Percentiles rank a stretch among this genome's conserved stretches.
Conservation (phyloP, 306 rosid genomes). For the Corylus avellana region DNA sequence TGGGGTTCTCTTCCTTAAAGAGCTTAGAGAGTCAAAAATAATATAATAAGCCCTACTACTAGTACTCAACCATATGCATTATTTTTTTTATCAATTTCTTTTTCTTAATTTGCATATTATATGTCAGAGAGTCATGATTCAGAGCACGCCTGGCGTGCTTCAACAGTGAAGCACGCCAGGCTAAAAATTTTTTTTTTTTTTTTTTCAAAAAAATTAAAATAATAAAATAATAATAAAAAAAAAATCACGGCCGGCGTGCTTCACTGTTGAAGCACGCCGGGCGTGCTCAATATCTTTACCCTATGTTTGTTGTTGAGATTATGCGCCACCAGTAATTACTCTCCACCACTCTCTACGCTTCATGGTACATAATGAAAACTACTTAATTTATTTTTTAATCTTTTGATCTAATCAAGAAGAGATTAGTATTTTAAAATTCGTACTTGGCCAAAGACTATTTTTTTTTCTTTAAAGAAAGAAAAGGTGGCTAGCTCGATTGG, state of each 20-base stretch:
- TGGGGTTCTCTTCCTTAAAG: not conserved
- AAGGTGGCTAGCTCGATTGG: not conserved
- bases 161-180: too few relatives aligned
- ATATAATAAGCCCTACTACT: conserved; percentile 21
- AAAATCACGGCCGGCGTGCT: too few relatives aligned
- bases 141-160: too few relatives aligned
- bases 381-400: conserved; percentile 1
- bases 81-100: not conserved
- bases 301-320: conserved; percentile 16
- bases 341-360: conserved; percentile 34
- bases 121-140: conserved; percentile 25
- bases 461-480: not conserved
- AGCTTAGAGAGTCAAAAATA: conserved; percentile 20
- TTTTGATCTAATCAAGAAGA: not conserved
- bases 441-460: conserved; percentile 1
- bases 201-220: too few relatives aligned
- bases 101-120: not conserved
- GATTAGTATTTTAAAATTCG: not conserved
- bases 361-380: conserved; percentile 27
- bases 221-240: too few relatives aligned
- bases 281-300: too few relatives aligned
- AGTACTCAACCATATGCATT: not conserved
- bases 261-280: too few relatives aligned
- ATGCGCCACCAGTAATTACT: conserved; percentile 48
- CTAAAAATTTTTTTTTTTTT: too few relatives aligned